A percentile compares a stretch with the other conserved stretches of the same genome.
Evolutionary conservation across 768 basidiomycete species (phyloP).

Genomic region (Russula virescens): DNA sequence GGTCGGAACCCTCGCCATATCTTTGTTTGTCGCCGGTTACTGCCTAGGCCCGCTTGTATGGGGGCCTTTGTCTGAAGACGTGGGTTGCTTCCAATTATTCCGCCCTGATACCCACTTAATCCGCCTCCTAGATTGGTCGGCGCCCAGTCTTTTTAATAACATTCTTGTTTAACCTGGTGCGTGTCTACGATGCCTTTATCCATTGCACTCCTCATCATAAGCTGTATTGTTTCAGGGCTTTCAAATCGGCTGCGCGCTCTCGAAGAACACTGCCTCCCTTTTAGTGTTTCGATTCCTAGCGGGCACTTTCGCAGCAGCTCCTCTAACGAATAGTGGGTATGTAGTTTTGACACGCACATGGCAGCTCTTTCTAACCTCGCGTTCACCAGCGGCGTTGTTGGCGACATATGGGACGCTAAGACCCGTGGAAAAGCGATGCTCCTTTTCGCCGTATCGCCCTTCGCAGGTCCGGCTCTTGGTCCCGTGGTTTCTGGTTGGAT

Average conservation of each 20-base stretch:
- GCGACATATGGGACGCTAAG: slow-evolving; percentile 58
- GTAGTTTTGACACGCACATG: slow-evolving; percentile 12
- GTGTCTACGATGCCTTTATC: slow-evolving; percentile 12
- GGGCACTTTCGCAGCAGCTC: slow-evolving; percentile 63
- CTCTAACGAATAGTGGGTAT: slow-evolving; percentile 64
- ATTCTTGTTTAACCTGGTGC: slow-evolving; percentile 50
- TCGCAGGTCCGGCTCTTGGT: slow-evolving; percentile 52
- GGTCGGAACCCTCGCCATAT: slow-evolving; percentile 49
- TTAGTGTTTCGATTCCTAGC: slow-evolving; percentile 66
- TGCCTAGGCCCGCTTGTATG: slow-evolving; percentile 35
- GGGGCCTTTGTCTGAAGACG: slow-evolving; percentile 32
- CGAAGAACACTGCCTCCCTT: slow-evolving; percentile 56
- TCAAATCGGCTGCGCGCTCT: slow-evolving; percentile 57
- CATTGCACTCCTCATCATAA: slow-evolving; percentile 1
- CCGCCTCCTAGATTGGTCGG: slow-evolving; percentile 38
- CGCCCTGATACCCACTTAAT: background rate
- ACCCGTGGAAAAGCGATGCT: slow-evolving; percentile 61
- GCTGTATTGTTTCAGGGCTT: slow-evolving; percentile 38
- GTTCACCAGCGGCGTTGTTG: slow-evolving; percentile 41
- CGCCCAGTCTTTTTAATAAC: slow-evolving; percentile 50
- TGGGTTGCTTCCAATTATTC: slow-evolving; percentile 23
- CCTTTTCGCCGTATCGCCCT: slow-evolving; percentile 58
- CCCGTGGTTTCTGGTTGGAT: slow-evolving; percentile 36
- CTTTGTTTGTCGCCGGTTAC: slow-evolving; percentile 66
- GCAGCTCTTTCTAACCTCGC: slow-evolving; percentile 1